phyloP scores from a whole-genome alignment of 2,329 filamentous ascomycete species.

The Thielaviopsis musarum region DNA sequence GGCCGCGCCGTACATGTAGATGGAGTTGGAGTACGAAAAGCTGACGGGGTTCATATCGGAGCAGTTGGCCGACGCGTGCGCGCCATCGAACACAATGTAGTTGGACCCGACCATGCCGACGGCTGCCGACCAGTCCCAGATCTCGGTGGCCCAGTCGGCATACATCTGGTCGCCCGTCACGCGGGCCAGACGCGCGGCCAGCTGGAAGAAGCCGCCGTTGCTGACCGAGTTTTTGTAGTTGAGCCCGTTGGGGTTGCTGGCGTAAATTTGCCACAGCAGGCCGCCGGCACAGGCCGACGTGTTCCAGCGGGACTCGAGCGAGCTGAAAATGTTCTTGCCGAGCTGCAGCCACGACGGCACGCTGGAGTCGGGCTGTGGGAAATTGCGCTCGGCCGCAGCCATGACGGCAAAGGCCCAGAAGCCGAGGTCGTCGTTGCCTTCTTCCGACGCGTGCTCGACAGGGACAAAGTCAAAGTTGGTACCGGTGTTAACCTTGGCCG shows the following conservation, averaged over 20 bases:
- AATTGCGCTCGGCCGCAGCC: conserved; percentile 51
- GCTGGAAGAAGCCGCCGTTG: conserved; percentile 70
- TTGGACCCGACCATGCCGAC: conserved; percentile 39
- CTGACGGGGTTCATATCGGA: conserved; percentile 32
- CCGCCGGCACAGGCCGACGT: conserved; percentile 50
- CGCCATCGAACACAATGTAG: conserved; percentile 46
- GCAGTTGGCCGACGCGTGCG: conserved; percentile 38
- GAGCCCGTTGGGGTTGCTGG: conserved; percentile 55
- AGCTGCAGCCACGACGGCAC: conserved; percentile 50
- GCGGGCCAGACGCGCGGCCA: conserved; percentile 58
- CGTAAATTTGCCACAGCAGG: conserved; percentile 67
- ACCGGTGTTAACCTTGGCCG: conserved; percentile 38
- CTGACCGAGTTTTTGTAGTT: conserved; percentile 65
- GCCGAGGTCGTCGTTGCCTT: conserved; percentile 60
- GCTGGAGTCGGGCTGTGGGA: conserved; percentile 39
- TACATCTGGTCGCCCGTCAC: conserved; percentile 52
- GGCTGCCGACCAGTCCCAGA: conserved; percentile 47
- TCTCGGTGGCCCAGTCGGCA: conserved; percentile 45
- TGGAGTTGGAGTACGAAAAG: conserved; percentile 50
- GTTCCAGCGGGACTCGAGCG: conserved; percentile 55
- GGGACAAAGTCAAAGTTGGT: conserved; percentile 43
- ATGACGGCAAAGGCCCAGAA: conserved; percentile 57
- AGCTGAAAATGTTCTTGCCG: conserved; percentile 55
- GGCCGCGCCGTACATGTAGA: conserved; percentile 48
- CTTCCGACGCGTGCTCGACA: conserved; percentile 35